Percentiles rank a stretch among this genome's conserved stretches.
Evolutionary conservation across 2,329 filamentous ascomycete genomes (phyloP).

Genomic region (Drechslerella coelobrocha): DNA sequence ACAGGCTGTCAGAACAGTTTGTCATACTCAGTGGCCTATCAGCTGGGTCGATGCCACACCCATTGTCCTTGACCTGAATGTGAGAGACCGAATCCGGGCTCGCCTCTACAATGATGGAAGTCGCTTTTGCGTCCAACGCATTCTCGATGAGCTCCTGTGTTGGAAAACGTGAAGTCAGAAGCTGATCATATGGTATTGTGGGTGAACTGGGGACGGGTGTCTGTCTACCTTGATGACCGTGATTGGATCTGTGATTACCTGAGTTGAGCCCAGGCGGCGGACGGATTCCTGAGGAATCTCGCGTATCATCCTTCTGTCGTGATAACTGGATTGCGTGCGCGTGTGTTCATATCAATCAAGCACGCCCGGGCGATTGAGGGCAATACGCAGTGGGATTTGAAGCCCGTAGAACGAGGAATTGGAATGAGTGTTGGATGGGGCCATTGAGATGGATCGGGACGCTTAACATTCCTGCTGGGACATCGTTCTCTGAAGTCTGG

Average conservation of each 20-base stretch:
- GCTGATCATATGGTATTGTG: constrained; percentile 58
- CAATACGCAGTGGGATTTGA: not conserved
- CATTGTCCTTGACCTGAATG: constrained; percentile 71
- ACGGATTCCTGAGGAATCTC: constrained; percentile 50
- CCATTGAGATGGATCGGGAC: not conserved
- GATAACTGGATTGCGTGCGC: not conserved
- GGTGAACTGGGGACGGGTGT: constrained; percentile 62
- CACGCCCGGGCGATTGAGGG: not conserved
- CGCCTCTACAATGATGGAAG: constrained; percentile 67
- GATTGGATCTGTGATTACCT: constrained; percentile 53
- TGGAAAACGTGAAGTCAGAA: constrained; percentile 13
- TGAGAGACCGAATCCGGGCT: constrained; percentile 66
- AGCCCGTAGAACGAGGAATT: not conserved
- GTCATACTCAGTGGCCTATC: constrained; percentile 61
- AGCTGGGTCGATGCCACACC: constrained; percentile 66
- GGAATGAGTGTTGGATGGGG: not conserved
- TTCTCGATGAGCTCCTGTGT: constrained; percentile 69
- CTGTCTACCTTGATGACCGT: constrained; percentile 51
- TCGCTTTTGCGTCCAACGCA: constrained; percentile 69
- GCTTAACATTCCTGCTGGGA: too few relatives aligned
- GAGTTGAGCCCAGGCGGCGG: constrained; percentile 53
- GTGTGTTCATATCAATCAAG: not conserved
- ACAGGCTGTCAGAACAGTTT: too few relatives aligned
- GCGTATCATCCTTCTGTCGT: constrained; percentile 26
- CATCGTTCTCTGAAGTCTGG: too few relatives aligned